These are phyloP conservation scores for Trapa incisa DNA, from an alignment of 345 rosid genomes.

Conservation along the genomic window DNA sequence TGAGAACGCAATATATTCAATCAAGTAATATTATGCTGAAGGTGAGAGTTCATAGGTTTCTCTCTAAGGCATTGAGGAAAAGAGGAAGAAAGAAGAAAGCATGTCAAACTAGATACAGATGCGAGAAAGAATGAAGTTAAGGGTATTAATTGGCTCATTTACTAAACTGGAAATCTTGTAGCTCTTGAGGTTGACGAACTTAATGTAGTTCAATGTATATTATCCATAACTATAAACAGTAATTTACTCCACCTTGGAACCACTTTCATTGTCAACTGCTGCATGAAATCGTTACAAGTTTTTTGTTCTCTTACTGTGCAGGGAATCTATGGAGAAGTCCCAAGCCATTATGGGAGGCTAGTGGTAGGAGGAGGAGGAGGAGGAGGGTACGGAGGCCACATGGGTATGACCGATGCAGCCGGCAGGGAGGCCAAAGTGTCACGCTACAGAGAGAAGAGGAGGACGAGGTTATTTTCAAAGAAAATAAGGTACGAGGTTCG, in stretches of 20 bases:
- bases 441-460: slow-evolving; percentile 76
- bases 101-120: no score
- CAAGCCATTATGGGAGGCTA: slow-evolving; percentile 3
- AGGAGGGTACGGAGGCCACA: slow-evolving; percentile 12
- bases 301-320: not conserved
- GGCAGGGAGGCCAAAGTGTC: slow-evolving; percentile 82
- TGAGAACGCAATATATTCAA: no score
- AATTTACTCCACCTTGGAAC: not conserved
- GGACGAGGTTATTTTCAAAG: slow-evolving; percentile 83
- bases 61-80: no score
- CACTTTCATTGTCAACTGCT: not conserved
- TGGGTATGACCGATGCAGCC: slow-evolving; percentile 33
- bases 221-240: not conserved
- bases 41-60: no score
- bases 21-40: no score
- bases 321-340: slow-evolving; percentile 12
- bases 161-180: no score
- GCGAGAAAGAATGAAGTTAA: no score
- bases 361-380: not conserved
- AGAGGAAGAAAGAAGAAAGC: no score
- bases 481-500: slow-evolving; percentile 95
- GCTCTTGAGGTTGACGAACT: no score
- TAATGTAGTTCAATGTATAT: not conserved
- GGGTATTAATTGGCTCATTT: no score
- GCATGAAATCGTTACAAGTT: not conserved